Evolutionary conservation across 805 yeast genomes (phyloP), one percentile per base, ranked within the genome.

Genomic region (Cyberlindnera nakhonratchasimensis): DNA sequence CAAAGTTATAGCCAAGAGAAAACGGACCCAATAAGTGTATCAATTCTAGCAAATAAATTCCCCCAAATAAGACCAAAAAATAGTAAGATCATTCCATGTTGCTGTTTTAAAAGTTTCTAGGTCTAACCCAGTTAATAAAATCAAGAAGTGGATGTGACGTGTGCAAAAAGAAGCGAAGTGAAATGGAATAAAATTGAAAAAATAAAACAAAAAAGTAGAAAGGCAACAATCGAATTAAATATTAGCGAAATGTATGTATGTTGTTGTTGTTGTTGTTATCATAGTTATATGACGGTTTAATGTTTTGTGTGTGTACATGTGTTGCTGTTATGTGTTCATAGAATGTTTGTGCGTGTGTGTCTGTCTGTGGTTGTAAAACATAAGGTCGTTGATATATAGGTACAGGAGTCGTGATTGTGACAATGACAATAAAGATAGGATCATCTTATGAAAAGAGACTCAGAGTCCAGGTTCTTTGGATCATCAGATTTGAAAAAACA

Each of bases 401-500:
- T 33, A 40, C 43, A 40, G 14, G 31, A 16, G 39, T 29, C 36
- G 30, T 34, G 39, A 31, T 31, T 4, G 33, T 7, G 20, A 17
- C 10, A 31, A 14, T n/a, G 29, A 7, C n/a, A 26, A 23, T 13
- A 26, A 13, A 26, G 25, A 10, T 22, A 7, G 28, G 12, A 6
- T 40, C 42, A 47, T 31, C 48, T 42, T 30, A 42, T 47, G 39
- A 36, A 47, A 23, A 47, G 39, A 17, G 45, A 30, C 9, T 40
- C 48, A 7, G 34, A 23, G 16, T 48, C 52, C 17, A 35, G 11
- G 14, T 26, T 36, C 20, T 45, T 40, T 6, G 46, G 30, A 18
- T 45, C 50, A 18, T 49, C 57, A 24, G 55, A 47, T 20, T 52
- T 53, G 47, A 46, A 57, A 40, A 53, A 57, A 39, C 61, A 57